A percentile compares a stretch with the other conserved stretches of the same genome.
Conservation (phyloP, 805 yeast species). For the Yamadazyma sp. region DNA sequence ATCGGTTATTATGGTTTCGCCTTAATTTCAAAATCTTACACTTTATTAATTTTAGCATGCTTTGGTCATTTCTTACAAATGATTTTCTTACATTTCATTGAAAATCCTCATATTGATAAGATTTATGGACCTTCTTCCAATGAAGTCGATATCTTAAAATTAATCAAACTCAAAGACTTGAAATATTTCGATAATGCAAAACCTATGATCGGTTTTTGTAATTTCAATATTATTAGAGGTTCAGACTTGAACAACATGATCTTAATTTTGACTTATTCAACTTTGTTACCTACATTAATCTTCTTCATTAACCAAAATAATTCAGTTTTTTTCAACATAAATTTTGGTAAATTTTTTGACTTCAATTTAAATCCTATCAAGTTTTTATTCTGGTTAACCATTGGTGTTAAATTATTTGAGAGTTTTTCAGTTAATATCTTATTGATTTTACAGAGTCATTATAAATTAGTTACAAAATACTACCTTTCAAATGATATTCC, state of each 20-base stretch:
- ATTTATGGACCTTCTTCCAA: conserved; percentile 57
- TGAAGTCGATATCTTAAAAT: conserved; percentile 33
- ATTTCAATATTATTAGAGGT: conserved; percentile 63
- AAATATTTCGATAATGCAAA: conserved; percentile 37
- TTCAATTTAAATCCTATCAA: conserved; percentile 18
- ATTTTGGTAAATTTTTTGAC: background rate
- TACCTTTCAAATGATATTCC: conserved; percentile 64
- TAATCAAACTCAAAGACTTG: conserved; percentile 48
- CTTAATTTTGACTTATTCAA: conserved; percentile 38
- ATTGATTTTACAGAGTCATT: conserved; percentile 56
- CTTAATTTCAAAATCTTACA: conserved; percentile 68
- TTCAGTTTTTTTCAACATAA: background rate
- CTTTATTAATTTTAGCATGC: conserved; percentile 64
- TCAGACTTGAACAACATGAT: conserved; percentile 54
- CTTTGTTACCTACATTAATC: conserved; percentile 42
- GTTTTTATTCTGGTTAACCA: conserved; percentile 37
- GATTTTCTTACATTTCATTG: conserved; percentile 69
- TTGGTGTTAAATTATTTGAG: conserved; percentile 48
- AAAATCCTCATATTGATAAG: conserved; percentile 83
- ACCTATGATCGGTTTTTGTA: conserved; percentile 58
- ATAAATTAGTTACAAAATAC: conserved; percentile 61
- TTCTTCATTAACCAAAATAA: conserved; percentile 8
- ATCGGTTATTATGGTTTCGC: conserved; percentile 86
- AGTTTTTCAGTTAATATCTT: conserved; percentile 49
- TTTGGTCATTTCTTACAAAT: conserved; percentile 77